Percentiles rank a stretch among this genome's conserved stretches.
Evolutionary conservation across 169 alveolate species (phyloP).

Genomic region (Plasmodium adleri): DNA sequence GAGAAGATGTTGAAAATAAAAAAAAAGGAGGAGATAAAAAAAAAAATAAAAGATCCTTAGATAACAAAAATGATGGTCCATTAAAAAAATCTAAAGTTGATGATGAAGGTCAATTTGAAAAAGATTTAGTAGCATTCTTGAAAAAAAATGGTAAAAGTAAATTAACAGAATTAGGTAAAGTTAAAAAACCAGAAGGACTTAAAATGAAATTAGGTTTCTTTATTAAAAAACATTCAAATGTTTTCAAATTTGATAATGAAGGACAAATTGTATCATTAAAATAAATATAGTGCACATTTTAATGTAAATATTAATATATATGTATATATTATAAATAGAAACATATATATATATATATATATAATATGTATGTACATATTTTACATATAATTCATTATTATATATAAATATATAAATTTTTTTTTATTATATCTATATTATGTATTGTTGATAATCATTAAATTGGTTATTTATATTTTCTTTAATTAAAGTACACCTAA

Average conservation of each 20-base stretch:
- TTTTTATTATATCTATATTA: too few relatives aligned
- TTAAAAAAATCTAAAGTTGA: conserved; percentile 55
- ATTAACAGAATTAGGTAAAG: conserved; percentile 86
- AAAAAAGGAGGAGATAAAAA: conserved; percentile 79
- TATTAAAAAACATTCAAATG: conserved; percentile 80
- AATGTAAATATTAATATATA: background rate
- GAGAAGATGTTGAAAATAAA: conserved; percentile 83
- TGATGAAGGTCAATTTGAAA: conserved; percentile 79
- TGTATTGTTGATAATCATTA: too few relatives aligned
- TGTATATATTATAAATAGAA: background rate
- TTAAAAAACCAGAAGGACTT: conserved; percentile 87
- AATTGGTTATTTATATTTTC: too few relatives aligned
- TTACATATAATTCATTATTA: too few relatives aligned
- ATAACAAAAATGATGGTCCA: conserved; percentile 59
- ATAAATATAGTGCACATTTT: conserved; percentile 1
- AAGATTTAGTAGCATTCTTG: conserved; percentile 82
- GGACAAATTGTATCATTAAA: conserved; percentile 66
- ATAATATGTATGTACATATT: too few relatives aligned
- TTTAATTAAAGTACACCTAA: too few relatives aligned
- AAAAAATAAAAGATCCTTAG: conserved; percentile 70
- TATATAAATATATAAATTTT: too few relatives aligned
- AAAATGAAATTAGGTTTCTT: conserved; percentile 85
- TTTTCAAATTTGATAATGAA: conserved; percentile 81
- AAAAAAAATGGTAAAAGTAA: conserved; percentile 88
- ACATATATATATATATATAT: background rate